phyloP scores from a whole-genome alignment of 768 basidiomycete genomes.

The Mycena olivaceomarginata region DNA sequence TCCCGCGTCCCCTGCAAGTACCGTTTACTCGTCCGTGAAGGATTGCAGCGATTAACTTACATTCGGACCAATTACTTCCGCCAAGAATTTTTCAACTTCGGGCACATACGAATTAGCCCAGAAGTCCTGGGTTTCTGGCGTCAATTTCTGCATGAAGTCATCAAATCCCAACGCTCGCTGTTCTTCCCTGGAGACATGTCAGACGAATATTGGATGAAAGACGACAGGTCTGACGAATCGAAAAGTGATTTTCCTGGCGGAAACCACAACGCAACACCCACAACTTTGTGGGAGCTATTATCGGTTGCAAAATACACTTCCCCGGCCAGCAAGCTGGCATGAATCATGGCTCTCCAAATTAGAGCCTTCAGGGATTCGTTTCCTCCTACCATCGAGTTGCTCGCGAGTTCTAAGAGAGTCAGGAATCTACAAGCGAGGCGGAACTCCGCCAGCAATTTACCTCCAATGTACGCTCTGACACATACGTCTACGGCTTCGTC shows the following conservation, averaged over 20 bases:
- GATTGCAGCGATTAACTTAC: constrained; percentile 1
- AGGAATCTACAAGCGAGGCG: background rate
- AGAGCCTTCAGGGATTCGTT: constrained; percentile 48
- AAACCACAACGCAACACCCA: constrained; percentile 56
- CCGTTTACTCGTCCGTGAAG: background rate
- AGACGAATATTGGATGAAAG: background rate
- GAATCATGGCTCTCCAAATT: constrained; percentile 50
- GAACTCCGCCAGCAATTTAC: background rate
- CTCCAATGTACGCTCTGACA: constrained; percentile 30
- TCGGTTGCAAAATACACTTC: constrained; percentile 55
- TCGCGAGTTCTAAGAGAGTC: constrained; percentile 47
- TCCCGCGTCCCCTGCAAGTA: constrained; percentile 49
- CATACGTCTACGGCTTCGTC: constrained; percentile 38
- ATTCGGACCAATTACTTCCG: constrained; percentile 24
- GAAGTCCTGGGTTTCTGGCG: constrained; percentile 49
- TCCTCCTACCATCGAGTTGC: constrained; percentile 51
- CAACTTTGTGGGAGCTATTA: constrained; percentile 42
- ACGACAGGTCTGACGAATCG: constrained; percentile 51
- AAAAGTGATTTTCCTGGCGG: constrained; percentile 56
- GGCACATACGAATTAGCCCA: constrained; percentile 45
- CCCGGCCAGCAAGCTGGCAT: constrained; percentile 49
- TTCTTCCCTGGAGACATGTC: constrained; percentile 44
- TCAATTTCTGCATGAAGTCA: constrained; percentile 49
- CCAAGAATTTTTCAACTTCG: constrained; percentile 26
- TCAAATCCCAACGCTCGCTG: constrained; percentile 52